Base-by-base conservation (phyloP, 495 filamentous ascomycete species). In the Clohesyomyces aquaticus region DNA sequence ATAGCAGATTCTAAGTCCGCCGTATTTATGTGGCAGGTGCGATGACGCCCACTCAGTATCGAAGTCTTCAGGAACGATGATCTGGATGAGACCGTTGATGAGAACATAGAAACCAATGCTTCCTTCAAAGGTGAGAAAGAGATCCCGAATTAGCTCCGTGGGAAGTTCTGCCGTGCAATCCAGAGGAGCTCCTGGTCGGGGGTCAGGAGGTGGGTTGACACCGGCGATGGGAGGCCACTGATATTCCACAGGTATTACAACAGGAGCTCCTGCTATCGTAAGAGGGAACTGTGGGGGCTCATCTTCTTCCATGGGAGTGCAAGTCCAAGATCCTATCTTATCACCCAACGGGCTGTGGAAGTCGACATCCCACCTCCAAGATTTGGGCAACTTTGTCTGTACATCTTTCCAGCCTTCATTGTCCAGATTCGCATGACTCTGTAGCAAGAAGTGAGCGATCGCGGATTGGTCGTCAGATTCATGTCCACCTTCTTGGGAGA, bases 1-100 rank as follows among this genome's bases (percentile, higher is more conserved):
- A 22, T 63, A 63, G 22, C 51, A 63, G 8, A 63, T 51, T 18
- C 48, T 23, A 3, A 63, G 46, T 2, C 60, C 60, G 21, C 60
- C 60, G 28, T 63, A 63, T 27, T 63, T 63, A 45, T 63, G 51
- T 35, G 60, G 60, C 3, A 63, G 43, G n/a, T 63, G 51, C 8
- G 60, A 63, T 3, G 52, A 47, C 10, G 60, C 60, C 51, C 53
- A 57, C 11, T 10, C 42, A 1, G 28, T 63, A 25, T 63, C 60
- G 21, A 63, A 63, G 0, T 63, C 60, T 23, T 57, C 27, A n/a
- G 41, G 9, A 10, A 63, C 60, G 25, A 63, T 50, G 42, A 63
- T 50, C 51, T 63, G 60, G 4, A 63, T 38, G 3, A 63, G 51
- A 1, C 51, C 60, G 28, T 56, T 63, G 1, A 56, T 29, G 18